Evolutionary conservation across 2,329 filamentous ascomycete genomes (phyloP).

Genomic region (Ophiostoma sp.): DNA sequence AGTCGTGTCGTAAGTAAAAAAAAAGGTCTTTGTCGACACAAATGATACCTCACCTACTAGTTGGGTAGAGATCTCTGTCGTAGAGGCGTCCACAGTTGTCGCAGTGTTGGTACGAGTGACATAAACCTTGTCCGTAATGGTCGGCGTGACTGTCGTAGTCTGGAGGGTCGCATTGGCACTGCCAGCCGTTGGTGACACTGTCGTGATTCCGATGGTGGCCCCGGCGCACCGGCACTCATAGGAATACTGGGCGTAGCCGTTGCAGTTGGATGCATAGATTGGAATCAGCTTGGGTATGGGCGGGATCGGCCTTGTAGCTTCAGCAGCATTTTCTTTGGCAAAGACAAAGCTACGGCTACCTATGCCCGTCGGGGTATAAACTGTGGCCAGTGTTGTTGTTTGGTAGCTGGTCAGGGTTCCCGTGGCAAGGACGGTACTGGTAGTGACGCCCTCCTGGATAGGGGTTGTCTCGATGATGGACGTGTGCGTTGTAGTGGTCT

Average conservation of each 20-base stretch:
- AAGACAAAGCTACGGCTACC: neutral
- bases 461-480: constrained; percentile 18
- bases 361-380: neutral
- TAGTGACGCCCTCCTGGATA: neutral
- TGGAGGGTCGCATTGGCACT: neutral
- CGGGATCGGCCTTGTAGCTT: neutral
- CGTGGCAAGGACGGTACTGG: neutral
- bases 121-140: neutral
- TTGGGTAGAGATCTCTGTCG: constrained; percentile 11
- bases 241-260: neutral
- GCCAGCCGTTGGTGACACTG: neutral
- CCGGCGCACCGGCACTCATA: constrained; percentile 18
- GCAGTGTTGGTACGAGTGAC: neutral
- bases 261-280: constrained; percentile 16
- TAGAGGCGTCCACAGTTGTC: neutral
- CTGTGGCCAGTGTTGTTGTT: constrained; percentile 16
- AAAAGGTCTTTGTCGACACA: constrained; percentile 17
- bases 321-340: neutral
- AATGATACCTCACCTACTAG: constrained; percentile 13
- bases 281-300: constrained; percentile 1
- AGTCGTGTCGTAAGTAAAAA: neutral
- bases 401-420: constrained; percentile 1
- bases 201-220: constrained; percentile 7
- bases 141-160: constrained; percentile 13
- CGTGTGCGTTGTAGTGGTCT: constrained; percentile 13